Percentiles rank a stretch among this genome's conserved stretches.
These are phyloP conservation scores for Globisporangium takayamanum DNA, from an alignment of 352 stramenopile species.

Conservation along the genomic window DNA sequence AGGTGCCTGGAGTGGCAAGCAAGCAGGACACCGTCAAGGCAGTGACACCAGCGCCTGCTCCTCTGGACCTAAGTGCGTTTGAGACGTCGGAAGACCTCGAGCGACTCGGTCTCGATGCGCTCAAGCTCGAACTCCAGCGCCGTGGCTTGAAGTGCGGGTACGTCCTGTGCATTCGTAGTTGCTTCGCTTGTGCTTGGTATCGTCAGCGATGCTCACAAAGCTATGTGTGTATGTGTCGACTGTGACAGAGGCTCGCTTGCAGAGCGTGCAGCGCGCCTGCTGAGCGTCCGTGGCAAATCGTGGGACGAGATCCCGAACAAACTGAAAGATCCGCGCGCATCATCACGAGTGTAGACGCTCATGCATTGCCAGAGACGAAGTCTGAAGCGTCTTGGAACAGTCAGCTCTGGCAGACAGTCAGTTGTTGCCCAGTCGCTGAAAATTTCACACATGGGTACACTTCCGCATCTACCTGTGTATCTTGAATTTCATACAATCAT, in stretches of 20 bases:
- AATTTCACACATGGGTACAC: constrained; percentile 1
- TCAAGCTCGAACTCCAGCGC: constrained; percentile 90
- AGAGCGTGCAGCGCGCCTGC: constrained; percentile 89
- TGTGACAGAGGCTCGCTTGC: constrained; percentile 72
- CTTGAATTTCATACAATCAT: background rate
- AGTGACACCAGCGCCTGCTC: constrained; percentile 3
- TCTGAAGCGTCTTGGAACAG: too few species aligned
- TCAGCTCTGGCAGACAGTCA: too few species aligned
- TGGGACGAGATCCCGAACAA: constrained; percentile 88
- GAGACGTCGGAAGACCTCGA: constrained; percentile 66
- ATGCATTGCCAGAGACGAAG: too few species aligned
- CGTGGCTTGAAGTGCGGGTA: constrained; percentile 96
- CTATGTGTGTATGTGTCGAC: constrained; percentile 9
- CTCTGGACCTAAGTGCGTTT: constrained; percentile 50
- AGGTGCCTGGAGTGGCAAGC: background rate
- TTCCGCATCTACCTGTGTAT: background rate
- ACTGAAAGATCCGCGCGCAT: constrained; percentile 37
- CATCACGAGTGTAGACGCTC: background rate
- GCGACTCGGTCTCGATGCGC: constrained; percentile 79
- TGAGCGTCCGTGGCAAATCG: constrained; percentile 89
- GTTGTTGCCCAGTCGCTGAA: background rate
- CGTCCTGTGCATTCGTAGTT: constrained; percentile 7
- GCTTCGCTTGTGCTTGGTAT: background rate
- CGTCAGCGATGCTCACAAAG: background rate
- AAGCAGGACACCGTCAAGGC: background rate